These are phyloP conservation scores for Rhynchosporium graminicola DNA, from an alignment of 2,329 filamentous ascomycete genomes.

Conservation along the genomic window DNA sequence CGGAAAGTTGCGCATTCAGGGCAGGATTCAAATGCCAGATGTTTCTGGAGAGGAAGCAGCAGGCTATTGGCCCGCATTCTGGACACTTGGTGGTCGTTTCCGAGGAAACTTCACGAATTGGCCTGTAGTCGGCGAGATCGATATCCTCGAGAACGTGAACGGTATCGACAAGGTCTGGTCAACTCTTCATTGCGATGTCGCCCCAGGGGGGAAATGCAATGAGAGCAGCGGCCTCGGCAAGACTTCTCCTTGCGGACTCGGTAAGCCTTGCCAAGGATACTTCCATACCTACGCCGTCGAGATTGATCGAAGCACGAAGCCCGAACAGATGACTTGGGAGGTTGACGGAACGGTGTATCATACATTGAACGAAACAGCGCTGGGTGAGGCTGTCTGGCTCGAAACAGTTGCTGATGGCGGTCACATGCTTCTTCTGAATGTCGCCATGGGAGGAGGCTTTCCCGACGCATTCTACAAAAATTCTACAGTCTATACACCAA, in stretches of 20 bases:
- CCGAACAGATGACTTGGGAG: conserved; percentile 1
- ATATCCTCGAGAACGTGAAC: conserved; percentile 5
- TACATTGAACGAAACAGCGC: neutral
- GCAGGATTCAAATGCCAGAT: neutral
- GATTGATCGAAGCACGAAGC: neutral
- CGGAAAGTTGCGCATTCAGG: conserved; percentile 1
- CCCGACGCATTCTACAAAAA: neutral
- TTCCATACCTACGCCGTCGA: conserved; percentile 1
- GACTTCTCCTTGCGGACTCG: neutral
- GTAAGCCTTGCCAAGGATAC: neutral
- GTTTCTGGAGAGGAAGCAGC: neutral
- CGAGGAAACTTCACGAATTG: conserved; percentile 1
- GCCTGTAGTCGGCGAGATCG: neutral
- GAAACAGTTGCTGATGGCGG: neutral
- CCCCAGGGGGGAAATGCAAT: neutral
- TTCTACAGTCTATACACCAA: neutral
- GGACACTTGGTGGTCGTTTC: neutral
- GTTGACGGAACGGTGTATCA: neutral
- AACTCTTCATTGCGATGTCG: conserved; percentile 4
- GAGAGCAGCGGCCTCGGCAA: neutral
- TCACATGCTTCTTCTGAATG: neutral
- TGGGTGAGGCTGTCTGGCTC: neutral
- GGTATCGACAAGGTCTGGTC: neutral
- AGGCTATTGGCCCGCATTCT: conserved; percentile 5
- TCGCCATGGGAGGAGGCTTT: conserved; percentile 1